These are phyloP conservation scores for Tolypocladium endophyticum DNA, from an alignment of 2,329 filamentous ascomycete genomes.

Conservation along the genomic window DNA sequence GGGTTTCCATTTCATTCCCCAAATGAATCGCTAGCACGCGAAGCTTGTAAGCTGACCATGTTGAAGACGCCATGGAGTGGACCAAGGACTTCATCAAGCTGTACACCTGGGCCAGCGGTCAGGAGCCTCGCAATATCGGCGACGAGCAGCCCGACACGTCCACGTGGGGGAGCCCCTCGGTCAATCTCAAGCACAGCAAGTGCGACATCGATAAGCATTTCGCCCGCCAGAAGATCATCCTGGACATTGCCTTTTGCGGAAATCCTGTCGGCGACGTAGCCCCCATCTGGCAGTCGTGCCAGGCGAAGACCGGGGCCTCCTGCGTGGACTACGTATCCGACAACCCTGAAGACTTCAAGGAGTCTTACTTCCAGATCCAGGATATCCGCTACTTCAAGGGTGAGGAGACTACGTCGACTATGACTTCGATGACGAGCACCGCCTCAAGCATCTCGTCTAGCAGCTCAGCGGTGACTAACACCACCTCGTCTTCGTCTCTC, in stretches of 20 bases:
- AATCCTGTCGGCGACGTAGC: not conserved
- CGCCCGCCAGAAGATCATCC: not conserved
- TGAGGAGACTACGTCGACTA: not conserved
- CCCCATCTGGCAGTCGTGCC: not conserved
- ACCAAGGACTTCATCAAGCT: not conserved
- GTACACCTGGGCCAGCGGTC: not conserved
- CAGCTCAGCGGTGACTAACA: not conserved
- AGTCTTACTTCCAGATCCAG: not conserved
- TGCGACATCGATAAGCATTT: not conserved
- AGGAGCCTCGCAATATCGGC: not conserved
- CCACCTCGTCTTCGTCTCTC: not conserved
- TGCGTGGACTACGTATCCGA: slow-evolving; percentile 1
- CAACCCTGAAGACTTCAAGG: not conserved
- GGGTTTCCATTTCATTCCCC: not conserved
- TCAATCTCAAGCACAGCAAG: not conserved
- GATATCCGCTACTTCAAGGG: slow-evolving; percentile 2
- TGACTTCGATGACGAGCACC: not conserved
- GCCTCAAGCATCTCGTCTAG: not conserved
- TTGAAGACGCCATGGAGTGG: not conserved
- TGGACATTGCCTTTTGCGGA: not conserved
- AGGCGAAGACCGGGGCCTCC: not conserved
- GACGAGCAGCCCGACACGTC: not conserved
- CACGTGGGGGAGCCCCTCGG: not conserved
- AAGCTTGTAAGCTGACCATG: not conserved
- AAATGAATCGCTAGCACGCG: no score